Percentiles rank a stretch among this genome's conserved stretches.
Evolutionary conservation across 306 rosid genomes (phyloP).

Genomic region (Vigna radiata): DNA sequence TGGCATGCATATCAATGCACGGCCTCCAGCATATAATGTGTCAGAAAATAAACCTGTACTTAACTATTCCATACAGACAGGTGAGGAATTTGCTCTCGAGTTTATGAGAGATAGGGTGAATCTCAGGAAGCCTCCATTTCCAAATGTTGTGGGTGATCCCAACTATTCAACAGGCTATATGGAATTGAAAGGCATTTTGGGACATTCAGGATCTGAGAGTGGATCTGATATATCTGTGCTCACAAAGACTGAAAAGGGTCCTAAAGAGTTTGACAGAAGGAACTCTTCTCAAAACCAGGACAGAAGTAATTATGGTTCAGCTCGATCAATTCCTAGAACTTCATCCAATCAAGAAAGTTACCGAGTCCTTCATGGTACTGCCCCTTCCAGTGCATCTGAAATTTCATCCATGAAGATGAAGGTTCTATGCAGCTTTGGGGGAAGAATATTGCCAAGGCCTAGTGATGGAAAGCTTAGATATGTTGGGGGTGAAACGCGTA

Average conservation of each 20-base stretch:
- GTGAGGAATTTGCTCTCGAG: slow-evolving; percentile 91
- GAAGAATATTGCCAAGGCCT: slow-evolving; percentile 82
- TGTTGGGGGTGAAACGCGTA: slow-evolving; percentile 92
- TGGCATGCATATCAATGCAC: slow-evolving; percentile 58
- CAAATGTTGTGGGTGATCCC: slow-evolving; percentile 66
- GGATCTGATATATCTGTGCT: slow-evolving; percentile 62
- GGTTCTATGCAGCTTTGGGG: slow-evolving; percentile 88
- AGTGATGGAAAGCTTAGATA: slow-evolving; percentile 87
- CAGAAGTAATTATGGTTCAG: slow-evolving; percentile 61
- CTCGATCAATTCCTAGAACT: slow-evolving; percentile 57
- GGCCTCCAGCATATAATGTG: slow-evolving; percentile 65
- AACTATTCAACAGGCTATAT: slow-evolving; percentile 60
- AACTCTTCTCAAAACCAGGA: slow-evolving; percentile 56
- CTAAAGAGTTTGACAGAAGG: slow-evolving; percentile 68
- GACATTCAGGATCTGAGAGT: slow-evolving; percentile 69
- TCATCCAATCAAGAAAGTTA: slow-evolving; percentile 66
- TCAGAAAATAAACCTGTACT: slow-evolving; percentile 70
- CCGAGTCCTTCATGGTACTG: slow-evolving; percentile 55
- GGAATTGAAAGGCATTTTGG: slow-evolving; percentile 65
- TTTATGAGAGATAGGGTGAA: slow-evolving; percentile 91
- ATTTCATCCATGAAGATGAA: slow-evolving; percentile 66
- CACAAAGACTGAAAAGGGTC: slow-evolving; percentile 59
- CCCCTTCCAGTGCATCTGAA: slow-evolving; percentile 63
- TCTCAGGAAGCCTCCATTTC: slow-evolving; percentile 62
- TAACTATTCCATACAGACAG: slow-evolving; percentile 89